phyloP scores from a whole-genome alignment of 108 stramenopile genomes.

The Fistulifera solaris region DNA sequence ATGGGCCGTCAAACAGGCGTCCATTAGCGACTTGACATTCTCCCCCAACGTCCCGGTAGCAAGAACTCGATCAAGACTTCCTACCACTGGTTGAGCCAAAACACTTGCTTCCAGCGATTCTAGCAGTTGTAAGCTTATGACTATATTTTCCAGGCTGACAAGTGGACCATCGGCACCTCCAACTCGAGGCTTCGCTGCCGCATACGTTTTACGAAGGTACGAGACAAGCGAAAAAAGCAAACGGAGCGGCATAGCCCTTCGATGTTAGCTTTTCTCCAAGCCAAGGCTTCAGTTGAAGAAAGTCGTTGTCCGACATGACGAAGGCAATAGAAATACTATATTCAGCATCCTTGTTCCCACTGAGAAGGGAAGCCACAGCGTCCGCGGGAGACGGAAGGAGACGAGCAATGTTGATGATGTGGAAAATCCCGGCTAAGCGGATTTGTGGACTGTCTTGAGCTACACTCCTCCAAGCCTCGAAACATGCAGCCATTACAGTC shows the following conservation, averaged over 20 bases:
- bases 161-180: slow-evolving; percentile 30
- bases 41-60: slow-evolving; percentile 41
- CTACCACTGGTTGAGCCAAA: slow-evolving; percentile 29
- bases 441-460: slow-evolving; percentile 34
- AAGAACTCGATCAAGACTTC: background rate
- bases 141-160: slow-evolving; percentile 69
- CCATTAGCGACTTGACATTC: slow-evolving; percentile 54
- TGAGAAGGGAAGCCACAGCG: slow-evolving; percentile 52
- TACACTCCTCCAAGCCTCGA: slow-evolving; percentile 85
- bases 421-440: slow-evolving; percentile 58
- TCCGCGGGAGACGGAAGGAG: slow-evolving; percentile 59
- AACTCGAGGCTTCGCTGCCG: slow-evolving; percentile 38
- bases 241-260: slow-evolving; percentile 22
- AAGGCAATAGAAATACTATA: slow-evolving; percentile 75
- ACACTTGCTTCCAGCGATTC: slow-evolving; percentile 39
- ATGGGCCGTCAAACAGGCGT: slow-evolving; percentile 47
- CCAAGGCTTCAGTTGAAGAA: slow-evolving; percentile 66
- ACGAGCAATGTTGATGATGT: slow-evolving; percentile 71
- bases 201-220: slow-evolving; percentile 55
- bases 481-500: slow-evolving; percentile 77
- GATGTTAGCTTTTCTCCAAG: slow-evolving; percentile 51
- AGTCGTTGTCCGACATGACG: slow-evolving; percentile 79
- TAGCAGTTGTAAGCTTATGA: slow-evolving; percentile 45
- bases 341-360: slow-evolving; percentile 73
- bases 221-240: slow-evolving; percentile 49